These are phyloP conservation scores for Rhizomucor pusillus DNA, from an alignment of 371 early-diverging fungal species.

Conservation along the genomic window DNA sequence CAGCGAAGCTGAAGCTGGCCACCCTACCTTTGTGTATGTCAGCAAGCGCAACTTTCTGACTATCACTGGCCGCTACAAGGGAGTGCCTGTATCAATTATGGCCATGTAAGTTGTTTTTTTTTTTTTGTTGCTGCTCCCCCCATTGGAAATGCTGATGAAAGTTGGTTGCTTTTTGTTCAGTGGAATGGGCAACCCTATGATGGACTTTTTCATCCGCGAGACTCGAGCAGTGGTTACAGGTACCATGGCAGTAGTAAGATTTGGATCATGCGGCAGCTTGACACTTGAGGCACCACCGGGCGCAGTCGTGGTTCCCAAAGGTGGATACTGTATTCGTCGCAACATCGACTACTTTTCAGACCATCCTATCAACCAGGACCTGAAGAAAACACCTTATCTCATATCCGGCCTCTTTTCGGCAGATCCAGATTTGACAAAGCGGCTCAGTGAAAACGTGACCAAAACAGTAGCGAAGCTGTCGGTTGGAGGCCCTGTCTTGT, in stretches of 20 bases:
- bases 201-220: slow-evolving; percentile 95
- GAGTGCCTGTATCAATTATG: slow-evolving; percentile 79
- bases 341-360: slow-evolving; percentile 76
- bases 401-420: slow-evolving; percentile 64
- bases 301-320: slow-evolving; percentile 72
- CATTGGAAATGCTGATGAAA: too few relatives aligned
- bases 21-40: slow-evolving; percentile 50
- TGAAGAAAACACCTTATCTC: slow-evolving; percentile 55
- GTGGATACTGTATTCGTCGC: slow-evolving; percentile 71
- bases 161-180: slow-evolving; percentile 18
- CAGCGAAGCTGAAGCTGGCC: slow-evolving; percentile 47
- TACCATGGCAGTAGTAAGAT: slow-evolving; percentile 77
- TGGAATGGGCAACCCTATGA: slow-evolving; percentile 83
- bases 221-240: slow-evolving; percentile 84
- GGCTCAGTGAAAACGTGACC: slow-evolving; percentile 37
- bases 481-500: slow-evolving; percentile 54
- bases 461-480: slow-evolving; percentile 23
- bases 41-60: slow-evolving; percentile 90
- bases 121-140: neutral
- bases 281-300: slow-evolving; percentile 60
- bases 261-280: slow-evolving; percentile 91
- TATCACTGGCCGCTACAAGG: slow-evolving; percentile 85
- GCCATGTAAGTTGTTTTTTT: slow-evolving; percentile 65
- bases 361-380: slow-evolving; percentile 25
- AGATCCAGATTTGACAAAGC: slow-evolving; percentile 56